Evolutionary conservation across 2,329 filamentous ascomycete species (phyloP).

Genomic region (Sarocladium kiliense): DNA sequence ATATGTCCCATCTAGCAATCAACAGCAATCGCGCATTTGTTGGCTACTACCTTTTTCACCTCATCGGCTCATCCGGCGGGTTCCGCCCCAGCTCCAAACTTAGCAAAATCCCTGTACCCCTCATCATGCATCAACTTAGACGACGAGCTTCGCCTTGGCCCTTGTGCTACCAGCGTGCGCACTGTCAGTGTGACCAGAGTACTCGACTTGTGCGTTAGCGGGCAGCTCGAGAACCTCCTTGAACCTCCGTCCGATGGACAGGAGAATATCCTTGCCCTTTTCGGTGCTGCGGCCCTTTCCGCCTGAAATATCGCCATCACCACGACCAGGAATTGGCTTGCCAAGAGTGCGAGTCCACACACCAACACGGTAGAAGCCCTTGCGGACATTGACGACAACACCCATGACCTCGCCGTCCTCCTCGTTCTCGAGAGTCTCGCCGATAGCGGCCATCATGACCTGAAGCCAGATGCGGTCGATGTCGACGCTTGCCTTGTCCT

Average conservation of each 20-base stretch:
- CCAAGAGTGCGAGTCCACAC: conserved; percentile 96
- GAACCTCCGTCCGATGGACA: conserved; percentile 82
- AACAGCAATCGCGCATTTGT: neutral
- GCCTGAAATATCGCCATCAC: conserved; percentile 65
- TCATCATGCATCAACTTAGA: conserved; percentile 43
- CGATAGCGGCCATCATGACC: conserved; percentile 93
- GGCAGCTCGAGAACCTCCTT: conserved; percentile 86
- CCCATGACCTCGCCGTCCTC: conserved; percentile 98
- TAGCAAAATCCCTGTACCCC: neutral
- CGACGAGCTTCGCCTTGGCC: conserved; percentile 89
- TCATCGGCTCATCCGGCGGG: neutral
- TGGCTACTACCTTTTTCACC: neutral
- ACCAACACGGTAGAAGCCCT: conserved; percentile 95
- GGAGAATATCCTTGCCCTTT: conserved; percentile 80
- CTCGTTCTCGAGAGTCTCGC: conserved; percentile 94
- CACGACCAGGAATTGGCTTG: conserved; percentile 72
- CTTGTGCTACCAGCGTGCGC: conserved; percentile 90
- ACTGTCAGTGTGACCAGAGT: conserved; percentile 92
- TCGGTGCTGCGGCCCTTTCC: conserved; percentile 73
- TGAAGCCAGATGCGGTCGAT: conserved; percentile 97
- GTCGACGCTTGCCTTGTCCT: conserved; percentile 85
- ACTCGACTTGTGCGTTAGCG: conserved; percentile 75
- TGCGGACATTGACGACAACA: conserved; percentile 97
- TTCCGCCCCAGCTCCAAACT: neutral
- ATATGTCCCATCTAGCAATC: neutral